A percentile compares a stretch with the other conserved stretches of the same genome.
Evolutionary conservation across 2,329 filamentous ascomycete species (phyloP).

Genomic region (Macrophomina phaseolina): DNA sequence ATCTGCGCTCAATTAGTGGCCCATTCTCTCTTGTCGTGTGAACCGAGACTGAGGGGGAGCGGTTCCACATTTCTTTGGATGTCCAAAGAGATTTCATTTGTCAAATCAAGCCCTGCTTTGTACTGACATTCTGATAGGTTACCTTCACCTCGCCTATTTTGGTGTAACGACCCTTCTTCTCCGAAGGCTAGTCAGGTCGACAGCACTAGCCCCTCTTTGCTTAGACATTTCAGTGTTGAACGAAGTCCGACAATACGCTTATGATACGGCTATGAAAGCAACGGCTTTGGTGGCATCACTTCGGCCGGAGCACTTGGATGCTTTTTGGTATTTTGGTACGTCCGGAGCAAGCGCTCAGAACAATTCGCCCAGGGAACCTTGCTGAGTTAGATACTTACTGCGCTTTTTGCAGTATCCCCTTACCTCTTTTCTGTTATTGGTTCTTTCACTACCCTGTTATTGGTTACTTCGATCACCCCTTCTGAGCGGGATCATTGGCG

Average conservation of each 20-base stretch:
- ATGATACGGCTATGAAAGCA: slow-evolving; percentile 28
- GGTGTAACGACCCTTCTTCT: slow-evolving; percentile 28
- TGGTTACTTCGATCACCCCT: slow-evolving; percentile 28
- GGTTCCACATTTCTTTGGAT: neutral
- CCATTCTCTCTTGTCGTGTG: neutral
- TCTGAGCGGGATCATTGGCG: slow-evolving; percentile 29
- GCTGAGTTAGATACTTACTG: neutral
- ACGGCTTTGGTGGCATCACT: slow-evolving; percentile 27
- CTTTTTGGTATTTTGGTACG: slow-evolving; percentile 30
- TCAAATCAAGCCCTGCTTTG: neutral
- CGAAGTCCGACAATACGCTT: slow-evolving; percentile 14
- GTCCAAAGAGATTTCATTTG: neutral
- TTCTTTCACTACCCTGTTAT: slow-evolving; percentile 28
- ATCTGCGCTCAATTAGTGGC: no score
- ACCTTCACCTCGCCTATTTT: slow-evolving; percentile 29
- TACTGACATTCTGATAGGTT: slow-evolving; percentile 20
- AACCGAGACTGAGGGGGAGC: neutral
- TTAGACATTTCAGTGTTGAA: slow-evolving; percentile 27
- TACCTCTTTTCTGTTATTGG: slow-evolving; percentile 30
- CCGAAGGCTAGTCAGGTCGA: slow-evolving; percentile 29
- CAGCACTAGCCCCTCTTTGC: slow-evolving; percentile 30
- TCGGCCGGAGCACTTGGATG: slow-evolving; percentile 29
- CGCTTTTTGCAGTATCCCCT: slow-evolving; percentile 9
- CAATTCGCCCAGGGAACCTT: no score
- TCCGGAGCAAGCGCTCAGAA: neutral